Conservation (phyloP, 306 rosid genomes). For the Vigna unguiculata region DNA sequence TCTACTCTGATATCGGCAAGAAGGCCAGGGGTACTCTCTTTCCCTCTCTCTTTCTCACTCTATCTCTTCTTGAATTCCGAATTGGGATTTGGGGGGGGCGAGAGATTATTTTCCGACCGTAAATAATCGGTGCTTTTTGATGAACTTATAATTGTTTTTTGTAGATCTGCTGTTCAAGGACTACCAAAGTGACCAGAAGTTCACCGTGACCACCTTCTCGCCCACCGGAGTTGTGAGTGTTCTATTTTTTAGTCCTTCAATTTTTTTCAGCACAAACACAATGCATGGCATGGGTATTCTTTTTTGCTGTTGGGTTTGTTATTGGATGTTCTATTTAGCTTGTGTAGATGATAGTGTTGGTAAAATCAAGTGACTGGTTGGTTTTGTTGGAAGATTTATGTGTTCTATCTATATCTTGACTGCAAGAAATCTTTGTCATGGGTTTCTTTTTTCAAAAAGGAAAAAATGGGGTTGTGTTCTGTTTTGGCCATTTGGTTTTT, state of each 20-base stretch:
- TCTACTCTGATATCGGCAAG: constrained; percentile 93
- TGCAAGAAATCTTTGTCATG: background rate
- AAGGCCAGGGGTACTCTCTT: constrained; percentile 68
- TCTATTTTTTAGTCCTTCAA: background rate
- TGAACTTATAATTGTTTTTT: constrained; percentile 39
- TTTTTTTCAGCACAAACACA: background rate
- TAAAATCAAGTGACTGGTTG: constrained; percentile 1
- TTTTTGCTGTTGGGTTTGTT: constrained; percentile 3
- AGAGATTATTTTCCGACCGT: background rate
- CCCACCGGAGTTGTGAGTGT: constrained; percentile 88
- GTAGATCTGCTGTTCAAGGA: constrained; percentile 91
- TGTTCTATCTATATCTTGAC: background rate
- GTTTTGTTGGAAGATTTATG: background rate
- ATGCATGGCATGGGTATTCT: constrained; percentile 8
- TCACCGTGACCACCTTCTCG: constrained; percentile 86
- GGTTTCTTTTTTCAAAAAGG: background rate
- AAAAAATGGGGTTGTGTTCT: background rate
- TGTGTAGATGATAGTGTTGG: constrained; percentile 9
- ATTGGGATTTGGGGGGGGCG: background rate
- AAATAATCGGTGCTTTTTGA: constrained; percentile 48
- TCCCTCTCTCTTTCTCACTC: background rate
- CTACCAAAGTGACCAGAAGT: constrained; percentile 91
- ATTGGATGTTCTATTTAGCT: background rate
- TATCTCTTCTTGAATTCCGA: background rate
- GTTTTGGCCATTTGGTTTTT: background rate